phyloP scores from a whole-genome alignment of 2,329 filamentous ascomycete species.

The Graphiopsis chlorocephala region DNA sequence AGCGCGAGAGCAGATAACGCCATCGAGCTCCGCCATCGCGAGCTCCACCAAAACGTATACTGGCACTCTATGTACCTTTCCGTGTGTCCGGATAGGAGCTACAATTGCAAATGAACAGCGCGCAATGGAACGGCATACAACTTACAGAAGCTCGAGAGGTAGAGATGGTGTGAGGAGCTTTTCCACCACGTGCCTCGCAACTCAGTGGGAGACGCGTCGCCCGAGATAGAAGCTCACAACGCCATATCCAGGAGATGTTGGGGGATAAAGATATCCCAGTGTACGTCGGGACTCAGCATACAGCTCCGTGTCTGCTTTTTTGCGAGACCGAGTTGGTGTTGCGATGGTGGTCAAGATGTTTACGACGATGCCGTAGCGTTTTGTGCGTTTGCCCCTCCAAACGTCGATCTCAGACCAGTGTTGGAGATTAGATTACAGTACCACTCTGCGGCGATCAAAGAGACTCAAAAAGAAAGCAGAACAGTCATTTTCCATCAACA shows the following conservation, averaged over 20 bases:
- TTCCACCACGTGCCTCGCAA: neutral
- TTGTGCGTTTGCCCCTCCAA: neutral
- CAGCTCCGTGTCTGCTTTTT: neutral
- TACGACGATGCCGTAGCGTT: neutral
- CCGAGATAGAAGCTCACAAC: neutral
- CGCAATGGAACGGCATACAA: neutral
- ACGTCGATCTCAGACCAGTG: neutral
- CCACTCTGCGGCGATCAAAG: neutral
- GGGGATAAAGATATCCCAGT: neutral
- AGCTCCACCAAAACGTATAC: neutral
- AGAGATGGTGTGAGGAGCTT: neutral
- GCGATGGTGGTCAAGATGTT: neutral
- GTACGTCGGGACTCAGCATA: neutral
- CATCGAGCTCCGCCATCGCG: constrained; percentile 11
- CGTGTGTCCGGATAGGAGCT: neutral
- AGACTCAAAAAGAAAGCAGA: neutral
- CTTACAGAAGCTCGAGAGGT: neutral
- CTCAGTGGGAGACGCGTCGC: neutral
- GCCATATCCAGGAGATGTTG: neutral
- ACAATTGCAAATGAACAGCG: neutral
- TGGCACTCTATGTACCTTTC: neutral
- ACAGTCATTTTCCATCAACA: neutral
- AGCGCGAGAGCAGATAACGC: constrained; percentile 10
- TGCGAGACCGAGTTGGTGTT: neutral
- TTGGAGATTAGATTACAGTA: neutral